Conservation (phyloP, 2,329 filamentous ascomycete genomes). For the Pseudocercospora cruenta region DNA sequence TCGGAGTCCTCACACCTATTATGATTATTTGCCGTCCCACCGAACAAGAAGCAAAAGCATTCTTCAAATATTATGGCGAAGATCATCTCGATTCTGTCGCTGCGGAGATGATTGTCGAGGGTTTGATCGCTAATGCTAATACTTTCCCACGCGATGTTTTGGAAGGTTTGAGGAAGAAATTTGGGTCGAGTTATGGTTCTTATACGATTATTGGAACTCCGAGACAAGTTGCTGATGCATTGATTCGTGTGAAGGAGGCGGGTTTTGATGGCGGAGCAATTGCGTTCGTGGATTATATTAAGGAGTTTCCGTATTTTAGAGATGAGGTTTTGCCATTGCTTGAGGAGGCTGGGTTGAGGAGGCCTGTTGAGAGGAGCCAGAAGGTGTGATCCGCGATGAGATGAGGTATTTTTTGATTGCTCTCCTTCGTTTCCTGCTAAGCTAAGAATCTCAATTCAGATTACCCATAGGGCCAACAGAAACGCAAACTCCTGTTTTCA, state of each 20-base stretch:
- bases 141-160: background rate
- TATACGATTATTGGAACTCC: conserved; percentile 1
- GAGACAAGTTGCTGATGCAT: conserved; percentile 1
- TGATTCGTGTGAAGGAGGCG: background rate
- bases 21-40: background rate
- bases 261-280: background rate
- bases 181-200: background rate
- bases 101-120: background rate
- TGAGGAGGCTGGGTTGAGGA: conserved; percentile 4
- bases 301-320: conserved; percentile 7
- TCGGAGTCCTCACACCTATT: background rate
- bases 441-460: too few relatives aligned
- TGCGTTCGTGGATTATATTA: conserved; percentile 4
- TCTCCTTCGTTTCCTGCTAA: too few relatives aligned
- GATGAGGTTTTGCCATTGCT: conserved; percentile 4
- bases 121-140: conserved; percentile 1
- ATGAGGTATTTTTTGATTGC: too few relatives aligned
- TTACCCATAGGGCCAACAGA: too few relatives aligned
- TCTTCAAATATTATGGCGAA: background rate
- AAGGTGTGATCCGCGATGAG: too few relatives aligned
- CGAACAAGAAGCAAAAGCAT: background rate
- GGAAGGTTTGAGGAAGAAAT: background rate
- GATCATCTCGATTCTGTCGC: background rate
- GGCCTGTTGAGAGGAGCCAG: too few relatives aligned
- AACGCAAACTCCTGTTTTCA: too few relatives aligned